These are phyloP conservation scores for Auricularia auricula-judae DNA, from an alignment of 768 basidiomycete species.

Conservation along the genomic window DNA sequence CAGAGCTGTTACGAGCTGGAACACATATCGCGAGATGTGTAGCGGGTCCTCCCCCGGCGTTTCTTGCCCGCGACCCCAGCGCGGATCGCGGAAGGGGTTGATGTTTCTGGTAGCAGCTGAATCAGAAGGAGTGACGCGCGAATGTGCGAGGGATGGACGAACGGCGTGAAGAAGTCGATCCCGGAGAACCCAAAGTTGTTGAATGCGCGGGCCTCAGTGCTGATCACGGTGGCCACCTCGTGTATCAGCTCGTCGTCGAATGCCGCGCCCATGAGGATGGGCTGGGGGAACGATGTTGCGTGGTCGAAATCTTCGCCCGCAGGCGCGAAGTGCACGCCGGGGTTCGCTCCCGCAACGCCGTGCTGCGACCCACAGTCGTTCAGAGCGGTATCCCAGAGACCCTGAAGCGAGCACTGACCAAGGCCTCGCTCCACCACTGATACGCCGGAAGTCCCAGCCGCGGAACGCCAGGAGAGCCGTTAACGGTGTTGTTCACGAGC, in stretches of 20 bases:
- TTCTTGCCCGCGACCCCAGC: slow-evolving; percentile 53
- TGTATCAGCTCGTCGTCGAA: slow-evolving; percentile 46
- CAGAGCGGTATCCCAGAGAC: background rate
- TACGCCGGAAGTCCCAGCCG: slow-evolving; percentile 47
- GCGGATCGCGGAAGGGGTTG: slow-evolving; percentile 46
- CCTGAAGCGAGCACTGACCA: slow-evolving; percentile 25
- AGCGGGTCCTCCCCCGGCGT: slow-evolving; percentile 52
- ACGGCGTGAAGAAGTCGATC: slow-evolving; percentile 44
- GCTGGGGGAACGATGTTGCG: slow-evolving; percentile 49
- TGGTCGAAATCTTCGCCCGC: slow-evolving; percentile 31
- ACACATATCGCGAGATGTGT: slow-evolving; percentile 41
- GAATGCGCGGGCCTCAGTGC: slow-evolving; percentile 48
- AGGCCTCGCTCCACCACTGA: slow-evolving; percentile 50
- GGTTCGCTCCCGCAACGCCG: slow-evolving; percentile 30
- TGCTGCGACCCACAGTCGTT: slow-evolving; percentile 24
- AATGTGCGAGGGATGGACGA: no score
- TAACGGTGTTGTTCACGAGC: slow-evolving; percentile 40
- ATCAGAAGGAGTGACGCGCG: no score
- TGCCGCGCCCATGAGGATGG: slow-evolving; percentile 42
- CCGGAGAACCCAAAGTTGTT: slow-evolving; percentile 36
- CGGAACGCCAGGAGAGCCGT: slow-evolving; percentile 37
- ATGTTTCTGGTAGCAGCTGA: slow-evolving; percentile 19
- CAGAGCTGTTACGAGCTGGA: slow-evolving; percentile 40
- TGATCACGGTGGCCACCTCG: slow-evolving; percentile 36
- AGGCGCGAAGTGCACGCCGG: background rate